phyloP scores from a whole-genome alignment of 2,329 filamentous ascomycete genomes.

The Neonectria coccinea region DNA sequence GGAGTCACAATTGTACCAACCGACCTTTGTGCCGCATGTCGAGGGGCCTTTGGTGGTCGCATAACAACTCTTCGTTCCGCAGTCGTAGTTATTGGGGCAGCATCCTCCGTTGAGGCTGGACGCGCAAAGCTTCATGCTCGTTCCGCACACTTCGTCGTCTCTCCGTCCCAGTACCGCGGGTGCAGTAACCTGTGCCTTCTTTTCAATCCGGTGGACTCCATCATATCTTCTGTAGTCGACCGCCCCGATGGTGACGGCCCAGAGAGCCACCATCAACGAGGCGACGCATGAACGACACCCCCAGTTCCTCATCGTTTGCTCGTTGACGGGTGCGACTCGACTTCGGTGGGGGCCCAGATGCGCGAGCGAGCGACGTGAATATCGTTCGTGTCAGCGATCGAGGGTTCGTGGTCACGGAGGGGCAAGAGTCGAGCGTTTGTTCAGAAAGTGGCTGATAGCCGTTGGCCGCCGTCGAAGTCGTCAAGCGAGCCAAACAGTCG shows the following conservation, averaged over 20 bases:
- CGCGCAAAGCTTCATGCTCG: conserved; percentile 51
- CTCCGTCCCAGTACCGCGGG: conserved; percentile 32
- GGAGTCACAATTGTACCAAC: conserved; percentile 56
- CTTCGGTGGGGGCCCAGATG: conserved; percentile 25
- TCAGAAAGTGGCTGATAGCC: not conserved
- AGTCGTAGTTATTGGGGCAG: conserved; percentile 62
- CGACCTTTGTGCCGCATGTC: conserved; percentile 51
- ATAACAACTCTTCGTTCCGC: conserved; percentile 60
- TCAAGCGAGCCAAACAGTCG: not conserved
- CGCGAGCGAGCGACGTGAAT: conserved; percentile 26
- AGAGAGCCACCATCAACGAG: conserved; percentile 37
- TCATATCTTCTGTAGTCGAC: conserved; percentile 47
- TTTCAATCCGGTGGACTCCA: conserved; percentile 49
- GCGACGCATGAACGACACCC: conserved; percentile 38
- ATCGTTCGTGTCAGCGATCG: conserved; percentile 18
- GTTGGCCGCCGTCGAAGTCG: not conserved
- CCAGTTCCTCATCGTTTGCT: conserved; percentile 37
- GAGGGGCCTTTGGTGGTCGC: conserved; percentile 58
- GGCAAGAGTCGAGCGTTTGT: not conserved
- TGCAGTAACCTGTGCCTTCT: conserved; percentile 43
- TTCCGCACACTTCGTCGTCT: conserved; percentile 43
- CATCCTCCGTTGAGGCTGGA: conserved; percentile 58
- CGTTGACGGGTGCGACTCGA: conserved; percentile 13
- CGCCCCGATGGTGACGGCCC: conserved; percentile 37
- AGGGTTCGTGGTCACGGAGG: conserved; percentile 1